These are phyloP conservation scores for Linderniella brevidens DNA, from an alignment of 257 asterid genomes.

Conservation along the genomic window DNA sequence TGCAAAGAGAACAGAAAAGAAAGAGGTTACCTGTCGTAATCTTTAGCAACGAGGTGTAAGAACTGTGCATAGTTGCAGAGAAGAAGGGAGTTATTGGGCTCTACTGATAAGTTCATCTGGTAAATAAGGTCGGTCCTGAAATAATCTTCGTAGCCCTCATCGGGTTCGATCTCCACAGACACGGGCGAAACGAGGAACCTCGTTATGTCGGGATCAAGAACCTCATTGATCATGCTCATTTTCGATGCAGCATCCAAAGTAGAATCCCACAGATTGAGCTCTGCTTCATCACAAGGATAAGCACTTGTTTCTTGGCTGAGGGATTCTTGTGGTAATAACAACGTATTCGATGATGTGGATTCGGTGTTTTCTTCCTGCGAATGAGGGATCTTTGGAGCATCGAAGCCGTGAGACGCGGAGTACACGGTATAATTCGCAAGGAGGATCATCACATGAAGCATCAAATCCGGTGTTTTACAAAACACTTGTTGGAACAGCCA, in stretches of 20 bases:
- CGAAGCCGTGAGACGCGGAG: slow-evolving; percentile 22
- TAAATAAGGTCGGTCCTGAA: slow-evolving; percentile 43
- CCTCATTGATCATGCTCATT: slow-evolving; percentile 17
- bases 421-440: slow-evolving; percentile 43
- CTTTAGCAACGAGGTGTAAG: slow-evolving; percentile 38
- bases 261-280: slow-evolving; percentile 48
- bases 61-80: slow-evolving; percentile 77
- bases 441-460: slow-evolving; percentile 61
- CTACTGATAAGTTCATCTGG: slow-evolving; percentile 41
- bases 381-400: too few species aligned
- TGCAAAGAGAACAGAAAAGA: not conserved
- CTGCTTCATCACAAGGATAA: slow-evolving; percentile 14
- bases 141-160: slow-evolving; percentile 31
- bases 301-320: too few species aligned
- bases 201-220: slow-evolving; percentile 10
- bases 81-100: slow-evolving; percentile 54
- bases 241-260: slow-evolving; percentile 34
- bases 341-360: too few species aligned
- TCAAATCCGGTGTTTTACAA: slow-evolving; percentile 50
- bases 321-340: too few species aligned
- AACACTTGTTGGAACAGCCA: slow-evolving; percentile 86
- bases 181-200: slow-evolving; percentile 45
- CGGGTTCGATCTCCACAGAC: slow-evolving; percentile 42
- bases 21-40: slow-evolving; percentile 45
- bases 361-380: too few species aligned